Conservation (phyloP, 106 monocot genomes). For the Dactylorhiza incarnata region DNA sequence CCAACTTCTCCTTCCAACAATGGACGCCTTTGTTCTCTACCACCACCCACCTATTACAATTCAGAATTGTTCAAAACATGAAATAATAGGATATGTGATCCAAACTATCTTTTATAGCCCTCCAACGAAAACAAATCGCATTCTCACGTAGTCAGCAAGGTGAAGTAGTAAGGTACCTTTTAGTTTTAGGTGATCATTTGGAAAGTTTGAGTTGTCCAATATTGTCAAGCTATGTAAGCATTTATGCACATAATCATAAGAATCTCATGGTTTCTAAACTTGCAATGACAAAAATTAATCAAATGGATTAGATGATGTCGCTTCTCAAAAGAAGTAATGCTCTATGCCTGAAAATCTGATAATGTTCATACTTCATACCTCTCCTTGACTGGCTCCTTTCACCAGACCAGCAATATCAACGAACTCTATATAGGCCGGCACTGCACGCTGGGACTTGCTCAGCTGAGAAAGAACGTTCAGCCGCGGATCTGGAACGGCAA, state of each 20-base stretch:
- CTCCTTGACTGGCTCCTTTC: slow-evolving; percentile 97
- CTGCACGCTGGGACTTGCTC: slow-evolving; percentile 64
- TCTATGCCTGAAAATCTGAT: not conserved
- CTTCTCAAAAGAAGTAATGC: not conserved
- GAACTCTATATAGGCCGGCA: slow-evolving; percentile 87
- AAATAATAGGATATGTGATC: too few relatives aligned
- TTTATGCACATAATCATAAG: not conserved
- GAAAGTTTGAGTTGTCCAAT: not conserved
- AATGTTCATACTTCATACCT: slow-evolving; percentile 40
- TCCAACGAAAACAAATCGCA: too few relatives aligned
- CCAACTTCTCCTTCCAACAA: too few relatives aligned
- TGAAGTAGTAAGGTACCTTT: too few relatives aligned
- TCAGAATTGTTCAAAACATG: too few relatives aligned
- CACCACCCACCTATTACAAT: too few relatives aligned
- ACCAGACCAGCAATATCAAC: slow-evolving; percentile 97
- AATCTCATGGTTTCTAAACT: not conserved
- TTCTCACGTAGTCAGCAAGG: too few relatives aligned
- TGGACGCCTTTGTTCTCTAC: too few relatives aligned
- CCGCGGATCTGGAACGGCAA: slow-evolving; percentile 82
- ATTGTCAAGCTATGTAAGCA: not conserved
- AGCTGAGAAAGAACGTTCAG: slow-evolving; percentile 69
- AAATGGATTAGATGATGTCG: not conserved
- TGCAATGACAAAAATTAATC: not conserved
- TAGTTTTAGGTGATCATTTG: not conserved
- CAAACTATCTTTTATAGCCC: too few relatives aligned